Evolutionary conservation across 805 yeast genomes (phyloP).

Genomic region (Candida sphagnicola): DNA sequence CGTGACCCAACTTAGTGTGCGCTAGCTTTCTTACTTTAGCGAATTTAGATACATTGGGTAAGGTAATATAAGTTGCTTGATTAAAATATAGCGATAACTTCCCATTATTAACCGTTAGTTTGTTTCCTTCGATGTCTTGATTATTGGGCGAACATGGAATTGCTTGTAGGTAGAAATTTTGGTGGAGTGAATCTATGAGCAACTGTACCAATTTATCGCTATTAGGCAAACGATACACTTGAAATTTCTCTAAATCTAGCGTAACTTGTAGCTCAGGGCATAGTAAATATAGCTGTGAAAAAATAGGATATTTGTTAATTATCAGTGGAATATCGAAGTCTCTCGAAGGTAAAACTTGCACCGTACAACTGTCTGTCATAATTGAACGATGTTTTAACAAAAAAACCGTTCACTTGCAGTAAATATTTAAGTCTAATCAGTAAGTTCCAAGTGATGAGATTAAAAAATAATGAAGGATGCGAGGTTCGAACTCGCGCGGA

Average conservation of each 20-base stretch:
- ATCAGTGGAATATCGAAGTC: background rate
- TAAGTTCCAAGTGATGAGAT: background rate
- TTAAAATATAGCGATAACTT: background rate
- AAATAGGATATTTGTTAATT: background rate
- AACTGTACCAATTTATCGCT: background rate
- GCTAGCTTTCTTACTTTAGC: constrained; percentile 7
- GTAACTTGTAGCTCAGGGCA: background rate
- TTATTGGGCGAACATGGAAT: background rate
- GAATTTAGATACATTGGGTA: constrained; percentile 3
- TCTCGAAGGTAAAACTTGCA: background rate
- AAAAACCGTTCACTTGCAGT: background rate
- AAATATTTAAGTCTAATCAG: background rate
- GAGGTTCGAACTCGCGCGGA: constrained; percentile 55
- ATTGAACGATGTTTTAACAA: background rate
- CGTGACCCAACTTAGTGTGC: constrained; percentile 18
- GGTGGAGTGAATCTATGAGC: background rate
- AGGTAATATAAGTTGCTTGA: constrained; percentile 4
- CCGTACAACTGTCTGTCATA: background rate
- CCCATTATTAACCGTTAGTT: background rate
- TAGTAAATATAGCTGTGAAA: background rate
- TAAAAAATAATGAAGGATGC: constrained; percentile 44
- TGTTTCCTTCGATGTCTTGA: background rate
- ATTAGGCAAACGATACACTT: background rate
- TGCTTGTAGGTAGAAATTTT: background rate
- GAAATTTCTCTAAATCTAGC: background rate